A percentile compares a stretch with the other conserved stretches of the same genome.
phyloP scores from a whole-genome alignment of 257 asterid genomes.

The Scutellaria barbata region DNA sequence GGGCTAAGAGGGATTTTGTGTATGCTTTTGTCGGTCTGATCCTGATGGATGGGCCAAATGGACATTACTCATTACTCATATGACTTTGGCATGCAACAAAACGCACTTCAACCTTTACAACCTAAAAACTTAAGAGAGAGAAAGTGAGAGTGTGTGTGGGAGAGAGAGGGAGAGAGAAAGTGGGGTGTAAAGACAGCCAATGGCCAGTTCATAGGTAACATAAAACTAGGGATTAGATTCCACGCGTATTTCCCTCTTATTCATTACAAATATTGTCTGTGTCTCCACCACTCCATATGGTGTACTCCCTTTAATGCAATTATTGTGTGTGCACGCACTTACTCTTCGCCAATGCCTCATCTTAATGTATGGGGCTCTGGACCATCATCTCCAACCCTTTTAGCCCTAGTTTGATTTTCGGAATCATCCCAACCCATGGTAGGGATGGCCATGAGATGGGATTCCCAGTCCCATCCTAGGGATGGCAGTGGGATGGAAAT shows the following conservation, averaged over 20 bases:
- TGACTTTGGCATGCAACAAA: constrained; percentile 16
- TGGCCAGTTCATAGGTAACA: constrained; percentile 37
- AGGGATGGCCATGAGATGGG: too few relatives aligned
- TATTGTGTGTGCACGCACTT: neutral
- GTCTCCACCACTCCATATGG: constrained; percentile 18
- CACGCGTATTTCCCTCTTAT: constrained; percentile 33
- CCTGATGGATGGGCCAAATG: constrained; percentile 1
- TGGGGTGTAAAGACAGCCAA: constrained; percentile 34
- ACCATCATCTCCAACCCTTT: neutral
- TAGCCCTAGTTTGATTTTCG: too few relatives aligned
- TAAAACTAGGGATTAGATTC: constrained; percentile 25
- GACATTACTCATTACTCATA: neutral
- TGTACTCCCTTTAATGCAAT: constrained; percentile 23
- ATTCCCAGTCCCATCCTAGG: too few relatives aligned
- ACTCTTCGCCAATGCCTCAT: too few relatives aligned
- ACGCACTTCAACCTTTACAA: constrained; percentile 24
- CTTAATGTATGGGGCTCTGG: neutral
- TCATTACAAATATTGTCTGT: constrained; percentile 12
- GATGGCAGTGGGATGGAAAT: too few relatives aligned
- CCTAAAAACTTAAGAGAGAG: constrained; percentile 6
- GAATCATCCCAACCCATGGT: too few relatives aligned
- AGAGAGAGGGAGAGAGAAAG: constrained; percentile 17
- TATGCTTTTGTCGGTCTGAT: constrained; percentile 35
- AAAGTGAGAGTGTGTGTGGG: neutral
- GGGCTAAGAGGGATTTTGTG: constrained; percentile 24